Conservation (phyloP, 2,329 filamentous ascomycete genomes). For the Xylariaceae sp. region DNA sequence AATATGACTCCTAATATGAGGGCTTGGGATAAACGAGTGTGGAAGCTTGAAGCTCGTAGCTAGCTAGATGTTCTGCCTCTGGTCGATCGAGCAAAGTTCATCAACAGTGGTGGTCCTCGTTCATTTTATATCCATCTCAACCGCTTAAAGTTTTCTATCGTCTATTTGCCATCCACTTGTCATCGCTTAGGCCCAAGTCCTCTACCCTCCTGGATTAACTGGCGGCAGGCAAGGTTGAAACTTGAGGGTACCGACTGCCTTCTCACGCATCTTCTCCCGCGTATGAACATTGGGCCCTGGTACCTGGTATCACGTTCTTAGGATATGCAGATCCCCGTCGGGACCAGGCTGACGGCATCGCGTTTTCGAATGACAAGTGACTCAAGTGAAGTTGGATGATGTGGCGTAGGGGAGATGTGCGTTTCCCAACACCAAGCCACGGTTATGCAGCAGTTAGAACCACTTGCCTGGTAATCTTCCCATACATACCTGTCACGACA, state of each 20-base stretch:
- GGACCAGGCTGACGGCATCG: conserved; percentile 16
- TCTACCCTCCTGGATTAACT: too few relatives aligned
- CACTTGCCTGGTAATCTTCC: conserved; percentile 9
- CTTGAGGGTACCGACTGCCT: too few relatives aligned
- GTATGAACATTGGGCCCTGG: conserved; percentile 5
- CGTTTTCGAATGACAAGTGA: conserved; percentile 6
- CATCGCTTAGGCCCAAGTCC: too few relatives aligned
- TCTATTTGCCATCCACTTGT: too few relatives aligned
- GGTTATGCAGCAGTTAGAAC: too few relatives aligned
- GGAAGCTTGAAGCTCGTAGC: too few relatives aligned
- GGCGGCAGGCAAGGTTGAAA: too few relatives aligned
- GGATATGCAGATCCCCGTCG: conserved; percentile 24
- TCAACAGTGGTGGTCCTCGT: neutral
- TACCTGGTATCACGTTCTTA: conserved; percentile 6
- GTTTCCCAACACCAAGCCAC: conserved; percentile 8
- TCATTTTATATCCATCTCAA: conserved; percentile 17
- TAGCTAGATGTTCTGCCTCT: too few relatives aligned
- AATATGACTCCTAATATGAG: too few relatives aligned
- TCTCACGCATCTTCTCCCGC: conserved; percentile 2
- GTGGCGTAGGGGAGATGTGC: conserved; percentile 4
- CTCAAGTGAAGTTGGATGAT: conserved; percentile 14
- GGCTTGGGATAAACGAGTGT: conserved; percentile 23
- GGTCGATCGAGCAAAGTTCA: neutral
- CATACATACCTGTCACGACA: too few relatives aligned
- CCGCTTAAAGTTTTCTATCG: too few relatives aligned